Base-by-base conservation (phyloP, 1,284 basidiomycete genomes). In the Malassezia equina region DNA sequence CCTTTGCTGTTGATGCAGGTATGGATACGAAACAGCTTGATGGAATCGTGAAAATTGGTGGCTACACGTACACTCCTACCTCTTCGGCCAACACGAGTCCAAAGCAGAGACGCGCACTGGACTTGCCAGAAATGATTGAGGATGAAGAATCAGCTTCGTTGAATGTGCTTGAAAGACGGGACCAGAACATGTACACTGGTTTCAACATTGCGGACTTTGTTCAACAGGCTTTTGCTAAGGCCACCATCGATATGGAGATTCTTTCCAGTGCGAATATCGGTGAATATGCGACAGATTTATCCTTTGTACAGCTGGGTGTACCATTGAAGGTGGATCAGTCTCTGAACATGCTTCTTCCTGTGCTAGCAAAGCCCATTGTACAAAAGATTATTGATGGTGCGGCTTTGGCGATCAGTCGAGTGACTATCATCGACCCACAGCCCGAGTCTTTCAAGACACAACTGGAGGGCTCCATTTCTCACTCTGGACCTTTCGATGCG, bases 401-500 rank as follows among this genome's bases (percentile, higher is more conserved):
- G 8, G 73, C 78, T 17, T 75, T 88, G 48, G 55, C 60, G 57
- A 53, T 74, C 40, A 62, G 65, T 44, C 59, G 58, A 23, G 62
- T 69, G 43, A 65, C 63, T 3, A 67, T 67, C 21, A 33, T 64
- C 28, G 49, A 66, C 46, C 66, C 66, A 4, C 75, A 81, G 62
- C 78, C 82, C 66, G 78, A 77, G 13, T 79, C 80, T 17, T 87
- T 87, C 67, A 77, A 81, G 17, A 81, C 83, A 2, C 77, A 77
- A 48, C 71, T 87, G 51, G 80, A 79, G 33, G 86, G 85, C 25
- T 80, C 79, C 40, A 84, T 87, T 64, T 81, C 79, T n/a, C 81
- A 85, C 55, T 80, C 85, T 19, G 85, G 86, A 28, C 85, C 85
- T 41, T 87, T 87, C 66, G 84, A 88, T 61, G 86, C 84, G 2